Conservation (phyloP, 2,329 filamentous ascomycete genomes). For the Huntiella savannae region DNA sequence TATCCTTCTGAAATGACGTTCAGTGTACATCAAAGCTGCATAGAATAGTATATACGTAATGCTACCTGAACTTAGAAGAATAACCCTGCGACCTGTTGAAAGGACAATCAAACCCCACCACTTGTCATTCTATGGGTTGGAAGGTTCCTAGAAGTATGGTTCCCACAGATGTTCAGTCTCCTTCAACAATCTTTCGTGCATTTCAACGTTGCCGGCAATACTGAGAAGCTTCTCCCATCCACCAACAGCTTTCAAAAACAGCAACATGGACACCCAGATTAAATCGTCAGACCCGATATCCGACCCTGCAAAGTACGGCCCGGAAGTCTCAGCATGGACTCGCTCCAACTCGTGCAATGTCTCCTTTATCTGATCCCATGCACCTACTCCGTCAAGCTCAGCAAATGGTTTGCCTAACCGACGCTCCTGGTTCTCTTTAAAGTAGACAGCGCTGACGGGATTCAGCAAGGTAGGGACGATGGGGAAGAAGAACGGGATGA, state of each 20-base stretch:
- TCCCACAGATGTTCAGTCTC: constrained; percentile 10
- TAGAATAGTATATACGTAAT: too few species aligned
- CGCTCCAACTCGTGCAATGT: constrained; percentile 21
- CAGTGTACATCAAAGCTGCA: too few species aligned
- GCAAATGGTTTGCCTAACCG: constrained; percentile 21
- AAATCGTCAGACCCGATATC: constrained; percentile 39
- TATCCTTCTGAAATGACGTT: too few species aligned
- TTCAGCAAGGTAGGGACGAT: constrained; percentile 33
- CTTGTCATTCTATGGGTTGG: too few species aligned
- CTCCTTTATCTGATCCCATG: constrained; percentile 25
- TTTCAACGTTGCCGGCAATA: constrained; percentile 19
- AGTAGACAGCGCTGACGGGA: constrained; percentile 29
- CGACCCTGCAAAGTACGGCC: constrained; percentile 42
- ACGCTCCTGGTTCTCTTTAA: neutral
- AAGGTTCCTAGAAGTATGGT: too few species aligned
- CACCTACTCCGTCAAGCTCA: constrained; percentile 28
- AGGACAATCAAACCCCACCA: too few species aligned
- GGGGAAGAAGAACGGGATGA: constrained; percentile 27
- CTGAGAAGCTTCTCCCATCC: constrained; percentile 20
- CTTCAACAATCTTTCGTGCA: constrained; percentile 23
- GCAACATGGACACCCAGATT: constrained; percentile 29
- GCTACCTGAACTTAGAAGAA: too few species aligned
- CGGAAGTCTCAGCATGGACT: constrained; percentile 34
- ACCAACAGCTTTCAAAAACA: constrained; percentile 23
- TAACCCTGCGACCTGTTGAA: too few species aligned